phyloP scores from a whole-genome alignment of 768 basidiomycete species.

The Lentinula detonsa region DNA sequence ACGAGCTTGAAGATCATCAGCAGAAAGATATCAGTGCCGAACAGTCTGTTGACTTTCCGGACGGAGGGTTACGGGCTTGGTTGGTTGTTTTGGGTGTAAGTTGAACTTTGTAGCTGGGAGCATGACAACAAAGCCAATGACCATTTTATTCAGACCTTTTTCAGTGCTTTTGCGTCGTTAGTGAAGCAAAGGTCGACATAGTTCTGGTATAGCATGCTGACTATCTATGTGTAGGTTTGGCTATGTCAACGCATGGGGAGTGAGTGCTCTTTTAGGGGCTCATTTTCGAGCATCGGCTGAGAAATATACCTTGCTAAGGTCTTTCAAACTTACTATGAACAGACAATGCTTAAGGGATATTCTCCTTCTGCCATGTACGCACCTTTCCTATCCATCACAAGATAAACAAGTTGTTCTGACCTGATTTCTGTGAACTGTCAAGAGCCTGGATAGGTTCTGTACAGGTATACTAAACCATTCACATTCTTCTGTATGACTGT shows the following conservation, averaged over 20 bases:
- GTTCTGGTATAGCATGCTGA: too few relatives aligned
- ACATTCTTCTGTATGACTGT: neutral
- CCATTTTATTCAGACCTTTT: neutral
- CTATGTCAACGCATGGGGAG: conserved; percentile 42
- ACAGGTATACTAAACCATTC: conserved; percentile 25
- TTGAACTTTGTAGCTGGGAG: neutral
- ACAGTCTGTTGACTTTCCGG: conserved; percentile 20
- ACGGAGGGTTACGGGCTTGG: conserved; percentile 36
- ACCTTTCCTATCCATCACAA: neutral
- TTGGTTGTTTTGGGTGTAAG: conserved; percentile 31
- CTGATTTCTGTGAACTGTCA: neutral
- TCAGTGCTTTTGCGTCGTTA: conserved; percentile 1
- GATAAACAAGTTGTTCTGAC: neutral
- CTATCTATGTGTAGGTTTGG: conserved; percentile 27
- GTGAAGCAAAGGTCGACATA: neutral
- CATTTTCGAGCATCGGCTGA: neutral
- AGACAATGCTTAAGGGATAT: neutral
- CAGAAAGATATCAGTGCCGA: neutral
- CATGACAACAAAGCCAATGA: neutral
- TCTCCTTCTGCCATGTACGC: conserved; percentile 5
- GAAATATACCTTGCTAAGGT: conserved; percentile 20
- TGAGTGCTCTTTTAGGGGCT: conserved; percentile 9
- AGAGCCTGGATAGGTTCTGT: conserved; percentile 57
- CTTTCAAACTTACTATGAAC: neutral
- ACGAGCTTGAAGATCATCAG: neutral